phyloP scores from a whole-genome alignment of 305 asterid genomes.

The Solanum hybrid region DNA sequence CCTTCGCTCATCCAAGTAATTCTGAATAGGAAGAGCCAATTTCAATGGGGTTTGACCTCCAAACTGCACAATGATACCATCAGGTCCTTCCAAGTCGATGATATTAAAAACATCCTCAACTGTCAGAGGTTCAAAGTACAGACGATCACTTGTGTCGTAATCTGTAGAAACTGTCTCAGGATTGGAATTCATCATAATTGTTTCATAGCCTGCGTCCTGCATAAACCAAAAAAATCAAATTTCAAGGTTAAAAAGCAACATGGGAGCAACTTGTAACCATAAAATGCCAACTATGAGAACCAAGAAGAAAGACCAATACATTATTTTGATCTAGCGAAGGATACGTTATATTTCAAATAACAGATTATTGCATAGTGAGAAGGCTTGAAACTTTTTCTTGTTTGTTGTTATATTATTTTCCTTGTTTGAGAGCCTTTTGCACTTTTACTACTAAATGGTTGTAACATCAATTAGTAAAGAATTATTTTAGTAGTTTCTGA shows the following conservation, averaged over 20 bases:
- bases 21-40: constrained; percentile 75
- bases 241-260: not conserved
- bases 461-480: not conserved
- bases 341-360: not conserved
- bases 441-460: not conserved
- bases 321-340: not conserved
- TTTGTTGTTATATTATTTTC: not conserved
- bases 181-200: constrained; percentile 97
- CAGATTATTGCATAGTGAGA: not conserved
- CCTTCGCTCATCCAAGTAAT: constrained; percentile 48
- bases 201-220: constrained; percentile 87
- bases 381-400: not conserved
- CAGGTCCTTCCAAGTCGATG: constrained; percentile 91
- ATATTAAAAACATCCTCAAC: constrained; percentile 84
- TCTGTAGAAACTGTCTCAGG: constrained; percentile 96
- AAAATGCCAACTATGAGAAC: not conserved
- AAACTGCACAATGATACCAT: constrained; percentile 93
- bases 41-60: constrained; percentile 98
- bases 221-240: not conserved
- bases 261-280: not conserved
- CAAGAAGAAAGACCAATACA: not conserved
- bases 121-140: constrained; percentile 91
- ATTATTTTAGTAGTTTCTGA: not conserved
- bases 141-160: constrained; percentile 92
- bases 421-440: not conserved